Conservation (phyloP, 1,284 basidiomycete species). For the Trametes sp. region DNA sequence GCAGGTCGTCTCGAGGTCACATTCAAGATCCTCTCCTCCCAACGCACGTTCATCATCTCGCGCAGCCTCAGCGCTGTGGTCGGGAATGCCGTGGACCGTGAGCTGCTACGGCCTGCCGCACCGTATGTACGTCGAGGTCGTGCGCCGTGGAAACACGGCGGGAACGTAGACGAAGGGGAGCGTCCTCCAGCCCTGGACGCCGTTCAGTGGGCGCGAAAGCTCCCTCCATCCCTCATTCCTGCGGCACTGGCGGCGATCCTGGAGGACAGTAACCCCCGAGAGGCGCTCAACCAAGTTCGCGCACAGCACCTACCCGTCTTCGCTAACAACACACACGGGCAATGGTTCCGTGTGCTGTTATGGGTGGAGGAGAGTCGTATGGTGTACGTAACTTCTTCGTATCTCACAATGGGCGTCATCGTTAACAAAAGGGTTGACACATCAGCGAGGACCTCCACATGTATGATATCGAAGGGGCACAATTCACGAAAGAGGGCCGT, state of each 20-base stretch:
- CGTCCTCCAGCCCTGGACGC: conserved; percentile 42
- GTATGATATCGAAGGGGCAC: conserved; percentile 59
- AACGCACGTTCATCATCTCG: conserved; percentile 45
- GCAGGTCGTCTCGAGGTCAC: conserved; percentile 49
- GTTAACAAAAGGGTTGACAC: no score
- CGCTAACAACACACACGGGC: conserved; percentile 9
- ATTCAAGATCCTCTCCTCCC: conserved; percentile 36
- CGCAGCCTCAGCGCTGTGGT: conserved; percentile 44
- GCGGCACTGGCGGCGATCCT: conserved; percentile 18
- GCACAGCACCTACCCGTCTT: conserved; percentile 14
- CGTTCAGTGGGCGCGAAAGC: conserved; percentile 39
- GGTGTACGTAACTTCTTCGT: conserved; percentile 52
- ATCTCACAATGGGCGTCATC: no score
- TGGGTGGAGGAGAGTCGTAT: conserved; percentile 67
- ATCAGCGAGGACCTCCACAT: conserved; percentile 62
- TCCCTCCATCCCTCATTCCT: conserved; percentile 36
- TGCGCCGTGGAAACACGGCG: conserved; percentile 48
- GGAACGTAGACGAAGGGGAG: conserved; percentile 55
- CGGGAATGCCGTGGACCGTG: conserved; percentile 53
- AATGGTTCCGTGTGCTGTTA: conserved; percentile 43
- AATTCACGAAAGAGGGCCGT: conserved; percentile 42
- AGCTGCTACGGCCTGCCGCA: conserved; percentile 54
- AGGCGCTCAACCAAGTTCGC: conserved; percentile 10
- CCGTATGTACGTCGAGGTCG: conserved; percentile 61
- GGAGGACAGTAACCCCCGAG: background rate